phyloP scores from a whole-genome alignment of 2,329 filamentous ascomycete genomes.

The Colletotrichum graminicola region DNA sequence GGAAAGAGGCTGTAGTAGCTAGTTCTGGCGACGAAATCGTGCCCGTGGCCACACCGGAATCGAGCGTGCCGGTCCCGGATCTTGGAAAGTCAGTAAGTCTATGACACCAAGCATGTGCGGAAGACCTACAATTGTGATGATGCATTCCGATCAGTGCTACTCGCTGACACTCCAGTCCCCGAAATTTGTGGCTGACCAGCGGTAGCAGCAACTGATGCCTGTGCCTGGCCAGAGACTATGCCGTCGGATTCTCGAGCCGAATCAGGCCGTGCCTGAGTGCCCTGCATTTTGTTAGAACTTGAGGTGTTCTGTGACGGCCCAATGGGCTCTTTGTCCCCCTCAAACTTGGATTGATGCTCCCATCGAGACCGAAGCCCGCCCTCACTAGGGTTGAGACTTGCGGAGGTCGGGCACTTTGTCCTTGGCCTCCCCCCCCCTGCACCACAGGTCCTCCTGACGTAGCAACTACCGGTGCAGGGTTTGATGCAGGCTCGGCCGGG shows the following conservation, averaged over 20 bases:
- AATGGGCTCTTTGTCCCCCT: neutral
- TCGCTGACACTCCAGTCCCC: neutral
- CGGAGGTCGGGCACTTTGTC: neutral
- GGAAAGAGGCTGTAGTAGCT: slow-evolving; percentile 22
- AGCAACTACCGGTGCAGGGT: neutral
- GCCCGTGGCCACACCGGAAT: neutral
- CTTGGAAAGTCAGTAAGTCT: neutral
- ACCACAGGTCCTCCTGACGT: neutral
- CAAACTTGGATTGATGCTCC: neutral
- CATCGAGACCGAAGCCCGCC: neutral
- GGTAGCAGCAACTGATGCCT: neutral
- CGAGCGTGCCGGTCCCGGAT: neutral
- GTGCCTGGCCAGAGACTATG: neutral
- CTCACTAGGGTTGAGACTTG: neutral
- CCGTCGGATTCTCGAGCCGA: neutral
- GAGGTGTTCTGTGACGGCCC: too few species aligned
- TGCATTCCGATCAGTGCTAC: neutral
- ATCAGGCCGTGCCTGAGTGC: slow-evolving; percentile 8
- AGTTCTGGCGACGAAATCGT: slow-evolving; percentile 22
- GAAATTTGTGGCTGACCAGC: neutral
- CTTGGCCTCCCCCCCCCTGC: neutral
- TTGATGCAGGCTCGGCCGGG: neutral
- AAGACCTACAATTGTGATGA: neutral
- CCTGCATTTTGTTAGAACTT: neutral
- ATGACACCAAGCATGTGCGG: too few species aligned